These are phyloP conservation scores for Cyberlindnera euphorbiae DNA, from an alignment of 805 yeast species.

Conservation along the genomic window DNA sequence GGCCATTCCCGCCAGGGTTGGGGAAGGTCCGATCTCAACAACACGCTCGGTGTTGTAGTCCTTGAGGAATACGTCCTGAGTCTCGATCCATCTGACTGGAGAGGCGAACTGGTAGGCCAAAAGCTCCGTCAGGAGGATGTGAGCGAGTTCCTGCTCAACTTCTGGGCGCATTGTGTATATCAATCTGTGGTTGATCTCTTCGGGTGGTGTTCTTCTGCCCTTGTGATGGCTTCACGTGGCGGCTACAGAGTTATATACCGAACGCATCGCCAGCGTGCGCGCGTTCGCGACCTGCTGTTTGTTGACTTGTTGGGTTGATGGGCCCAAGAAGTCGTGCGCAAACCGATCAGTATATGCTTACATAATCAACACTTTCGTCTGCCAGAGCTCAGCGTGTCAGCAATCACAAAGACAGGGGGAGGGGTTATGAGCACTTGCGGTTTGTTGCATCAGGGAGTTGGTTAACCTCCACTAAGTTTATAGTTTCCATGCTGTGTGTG, in stretches of 20 bases:
- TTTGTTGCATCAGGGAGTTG: too few relatives aligned
- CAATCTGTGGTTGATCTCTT: background rate
- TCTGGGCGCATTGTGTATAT: slow-evolving; percentile 58
- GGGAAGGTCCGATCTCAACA: slow-evolving; percentile 98
- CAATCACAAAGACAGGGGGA: too few relatives aligned
- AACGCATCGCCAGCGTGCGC: background rate
- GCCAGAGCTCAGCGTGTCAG: too few relatives aligned
- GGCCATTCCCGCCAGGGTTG: slow-evolving; percentile 98
- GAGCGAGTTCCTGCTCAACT: slow-evolving; percentile 96
- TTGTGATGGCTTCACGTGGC: too few relatives aligned
- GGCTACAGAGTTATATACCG: background rate
- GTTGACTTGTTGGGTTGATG: slow-evolving; percentile 4
- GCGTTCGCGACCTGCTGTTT: background rate
- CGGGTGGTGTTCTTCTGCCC: too few relatives aligned
- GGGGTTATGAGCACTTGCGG: background rate
- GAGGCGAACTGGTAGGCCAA: slow-evolving; percentile 98
- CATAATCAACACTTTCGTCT: too few relatives aligned
- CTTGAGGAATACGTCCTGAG: slow-evolving; percentile 95
- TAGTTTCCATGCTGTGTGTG: too few relatives aligned
- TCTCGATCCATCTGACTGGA: slow-evolving; percentile 99
- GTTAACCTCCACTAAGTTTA: too few relatives aligned
- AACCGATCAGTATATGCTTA: background rate
- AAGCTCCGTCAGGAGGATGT: slow-evolving; percentile 87
- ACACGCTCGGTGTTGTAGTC: slow-evolving; percentile 95
- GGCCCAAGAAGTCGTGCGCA: background rate